phyloP scores from a whole-genome alignment of 331 rosid genomes.

The Rosa hybrid region DNA sequence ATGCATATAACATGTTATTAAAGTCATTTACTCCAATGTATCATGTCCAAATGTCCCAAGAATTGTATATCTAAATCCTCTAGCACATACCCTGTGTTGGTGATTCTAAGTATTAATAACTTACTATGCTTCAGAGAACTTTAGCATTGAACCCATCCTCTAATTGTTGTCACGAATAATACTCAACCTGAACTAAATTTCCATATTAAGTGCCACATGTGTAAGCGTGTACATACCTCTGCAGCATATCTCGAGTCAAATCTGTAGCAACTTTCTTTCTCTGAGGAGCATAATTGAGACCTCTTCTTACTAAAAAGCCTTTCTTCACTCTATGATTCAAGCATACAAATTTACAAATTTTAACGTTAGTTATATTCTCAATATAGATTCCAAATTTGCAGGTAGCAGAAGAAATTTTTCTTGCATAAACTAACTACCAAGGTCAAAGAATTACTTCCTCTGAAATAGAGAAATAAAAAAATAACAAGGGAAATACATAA shows the following conservation, averaged over 20 bases:
- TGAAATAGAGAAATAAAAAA: not conserved
- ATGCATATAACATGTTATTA: too few relatives aligned
- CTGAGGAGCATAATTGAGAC: constrained; percentile 82
- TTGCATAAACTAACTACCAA: not conserved
- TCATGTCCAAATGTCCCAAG: not conserved
- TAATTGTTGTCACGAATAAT: not conserved
- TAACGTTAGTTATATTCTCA: not conserved
- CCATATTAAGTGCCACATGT: not conserved
- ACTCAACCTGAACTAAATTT: not conserved
- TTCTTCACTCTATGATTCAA: constrained; percentile 70
- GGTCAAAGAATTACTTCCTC: not conserved
- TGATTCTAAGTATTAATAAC: not conserved
- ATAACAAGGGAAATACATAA: not conserved
- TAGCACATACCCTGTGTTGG: not conserved
- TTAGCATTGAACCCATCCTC: not conserved
- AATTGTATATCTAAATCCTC: not conserved
- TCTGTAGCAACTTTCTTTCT: constrained; percentile 84
- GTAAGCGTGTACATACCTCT: constrained; percentile 47
- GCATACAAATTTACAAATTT: not conserved
- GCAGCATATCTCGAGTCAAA: constrained; percentile 82
- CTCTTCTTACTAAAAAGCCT: constrained; percentile 68
- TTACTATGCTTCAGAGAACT: not conserved
- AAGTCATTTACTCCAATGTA: not conserved
- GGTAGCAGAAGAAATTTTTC: not conserved
- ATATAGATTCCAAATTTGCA: not conserved